Evolutionary conservation across 2,329 filamentous ascomycete genomes (phyloP).

Genomic region (Rhinocladiella mackenziei): DNA sequence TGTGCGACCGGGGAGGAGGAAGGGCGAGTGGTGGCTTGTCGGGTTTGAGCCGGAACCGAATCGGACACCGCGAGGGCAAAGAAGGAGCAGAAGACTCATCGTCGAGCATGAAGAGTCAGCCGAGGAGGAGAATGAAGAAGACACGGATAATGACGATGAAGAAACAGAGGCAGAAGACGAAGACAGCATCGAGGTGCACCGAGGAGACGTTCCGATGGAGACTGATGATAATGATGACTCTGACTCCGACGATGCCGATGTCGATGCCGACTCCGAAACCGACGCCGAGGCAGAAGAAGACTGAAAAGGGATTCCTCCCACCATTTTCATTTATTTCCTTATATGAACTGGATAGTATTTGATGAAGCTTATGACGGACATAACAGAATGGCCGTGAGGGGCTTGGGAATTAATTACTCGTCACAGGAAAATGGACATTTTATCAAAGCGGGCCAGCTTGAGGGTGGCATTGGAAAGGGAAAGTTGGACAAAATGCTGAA

Average conservation of each 20-base stretch:
- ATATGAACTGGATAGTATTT: no score
- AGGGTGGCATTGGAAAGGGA: no score
- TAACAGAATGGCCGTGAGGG: no score
- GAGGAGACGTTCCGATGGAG: no score
- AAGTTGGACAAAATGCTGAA: no score
- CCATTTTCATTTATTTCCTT: no score
- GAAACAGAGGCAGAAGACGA: constrained; percentile 1
- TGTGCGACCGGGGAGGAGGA: constrained; percentile 15
- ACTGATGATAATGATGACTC: constrained; percentile 5
- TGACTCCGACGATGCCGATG: constrained; percentile 14
- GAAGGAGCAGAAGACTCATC: constrained; percentile 10
- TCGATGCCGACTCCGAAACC: constrained; percentile 10
- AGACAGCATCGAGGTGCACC: background rate
- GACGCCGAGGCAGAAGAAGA: no score
- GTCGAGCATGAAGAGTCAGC: constrained; percentile 6
- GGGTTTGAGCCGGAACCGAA: constrained; percentile 17
- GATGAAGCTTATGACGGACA: no score
- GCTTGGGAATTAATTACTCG: no score
- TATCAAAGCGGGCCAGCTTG: no score
- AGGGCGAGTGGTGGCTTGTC: constrained; percentile 19
- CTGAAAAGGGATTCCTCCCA: no score
- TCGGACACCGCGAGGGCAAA: background rate
- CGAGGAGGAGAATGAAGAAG: constrained; percentile 15
- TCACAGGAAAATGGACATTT: no score
- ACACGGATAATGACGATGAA: constrained; percentile 4